phyloP scores from a whole-genome alignment of 345 rosid species.

The Corchorus olitorius region DNA sequence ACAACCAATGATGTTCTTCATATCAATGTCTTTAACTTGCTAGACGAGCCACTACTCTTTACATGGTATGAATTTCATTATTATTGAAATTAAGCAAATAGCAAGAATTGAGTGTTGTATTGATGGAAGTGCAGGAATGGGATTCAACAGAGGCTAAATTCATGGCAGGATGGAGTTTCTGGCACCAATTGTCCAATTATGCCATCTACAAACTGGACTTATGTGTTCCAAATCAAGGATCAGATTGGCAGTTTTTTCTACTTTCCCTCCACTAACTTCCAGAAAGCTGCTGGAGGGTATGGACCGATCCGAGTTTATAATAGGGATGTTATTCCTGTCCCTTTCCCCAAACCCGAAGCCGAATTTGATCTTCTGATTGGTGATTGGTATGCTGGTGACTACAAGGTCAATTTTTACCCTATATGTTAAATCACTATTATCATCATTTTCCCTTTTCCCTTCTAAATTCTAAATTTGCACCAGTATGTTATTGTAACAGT shows the following conservation, averaged over 20 bases:
- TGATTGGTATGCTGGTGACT: constrained; percentile 44
- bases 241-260: constrained; percentile 62
- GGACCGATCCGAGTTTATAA: constrained; percentile 55
- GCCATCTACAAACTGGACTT: constrained; percentile 58
- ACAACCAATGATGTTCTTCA: constrained; percentile 53
- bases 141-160: constrained; percentile 57
- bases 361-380: constrained; percentile 62
- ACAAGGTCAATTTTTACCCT: constrained; percentile 33
- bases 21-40: constrained; percentile 51
- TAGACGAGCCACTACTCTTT: constrained; percentile 67
- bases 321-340: constrained; percentile 40
- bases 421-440: background rate
- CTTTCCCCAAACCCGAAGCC: constrained; percentile 54
- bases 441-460: background rate
- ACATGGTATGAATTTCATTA: constrained; percentile 44
- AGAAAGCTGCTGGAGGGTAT: constrained; percentile 54
- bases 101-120: background rate
- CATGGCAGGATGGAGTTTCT: constrained; percentile 67
- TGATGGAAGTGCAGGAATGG: constrained; percentile 45
- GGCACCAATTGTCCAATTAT: constrained; percentile 72
- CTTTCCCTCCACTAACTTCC: constrained; percentile 55
- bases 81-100: too few species aligned
- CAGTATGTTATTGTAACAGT: constrained; percentile 24
- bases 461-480: background rate
- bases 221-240: constrained; percentile 56